Percentiles rank a stretch among this genome's conserved stretches.
These are phyloP conservation scores for Thraustotheca clavata DNA, from an alignment of 352 stramenopile species.

Conservation along the genomic window DNA sequence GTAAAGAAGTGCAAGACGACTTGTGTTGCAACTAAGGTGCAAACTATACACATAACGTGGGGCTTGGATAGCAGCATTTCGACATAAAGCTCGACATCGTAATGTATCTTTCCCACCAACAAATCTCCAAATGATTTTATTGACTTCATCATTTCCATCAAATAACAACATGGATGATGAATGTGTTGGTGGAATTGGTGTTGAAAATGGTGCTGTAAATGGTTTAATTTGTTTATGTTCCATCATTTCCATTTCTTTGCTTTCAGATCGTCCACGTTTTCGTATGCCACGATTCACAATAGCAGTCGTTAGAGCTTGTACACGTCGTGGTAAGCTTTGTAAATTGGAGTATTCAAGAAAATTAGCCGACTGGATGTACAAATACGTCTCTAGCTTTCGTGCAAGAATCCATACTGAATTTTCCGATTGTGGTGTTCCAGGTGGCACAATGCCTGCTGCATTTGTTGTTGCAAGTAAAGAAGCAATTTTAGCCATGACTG, in stretches of 20 bases:
- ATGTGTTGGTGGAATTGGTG: constrained; percentile 23
- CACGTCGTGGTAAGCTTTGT: constrained; percentile 62
- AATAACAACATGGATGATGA: constrained; percentile 1
- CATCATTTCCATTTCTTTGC: background rate
- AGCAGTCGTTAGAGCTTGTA: constrained; percentile 65
- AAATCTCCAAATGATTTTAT: constrained; percentile 66
- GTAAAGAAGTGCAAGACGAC: constrained; percentile 49
- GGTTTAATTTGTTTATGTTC: background rate
- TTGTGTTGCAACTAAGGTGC: constrained; percentile 71
- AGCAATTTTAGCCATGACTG: constrained; percentile 56
- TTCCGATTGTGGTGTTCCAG: constrained; percentile 18
- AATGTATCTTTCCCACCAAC: constrained; percentile 74
- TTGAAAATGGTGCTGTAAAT: constrained; percentile 17
- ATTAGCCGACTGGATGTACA: constrained; percentile 76
- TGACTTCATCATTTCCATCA: constrained; percentile 51
- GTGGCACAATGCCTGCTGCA: background rate
- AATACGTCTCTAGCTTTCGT: constrained; percentile 72
- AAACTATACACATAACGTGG: constrained; percentile 64
- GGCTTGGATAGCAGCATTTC: constrained; percentile 31
- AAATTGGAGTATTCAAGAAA: constrained; percentile 74
- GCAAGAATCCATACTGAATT: constrained; percentile 62
- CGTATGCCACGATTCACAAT: constrained; percentile 85
- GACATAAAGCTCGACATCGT: constrained; percentile 46
- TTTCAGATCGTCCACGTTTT: constrained; percentile 17
- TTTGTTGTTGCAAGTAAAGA: constrained; percentile 33